These are phyloP conservation scores for Tetrahymena borealis DNA, from an alignment of 73 alveolate genomes.

Conservation along the genomic window DNA sequence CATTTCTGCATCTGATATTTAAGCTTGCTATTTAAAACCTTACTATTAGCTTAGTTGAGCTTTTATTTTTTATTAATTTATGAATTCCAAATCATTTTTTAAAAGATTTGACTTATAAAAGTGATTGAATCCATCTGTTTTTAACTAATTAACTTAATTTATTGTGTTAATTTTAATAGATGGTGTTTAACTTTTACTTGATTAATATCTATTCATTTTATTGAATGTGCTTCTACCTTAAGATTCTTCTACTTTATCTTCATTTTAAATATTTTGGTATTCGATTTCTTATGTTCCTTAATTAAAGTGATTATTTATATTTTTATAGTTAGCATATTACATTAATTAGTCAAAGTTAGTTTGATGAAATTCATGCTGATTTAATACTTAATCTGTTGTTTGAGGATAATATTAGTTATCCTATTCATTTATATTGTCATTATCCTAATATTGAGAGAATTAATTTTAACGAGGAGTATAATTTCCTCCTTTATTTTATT, in stretches of 20 bases:
- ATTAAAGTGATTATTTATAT: neutral
- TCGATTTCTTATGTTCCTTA: neutral
- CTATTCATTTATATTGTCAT: too few species aligned
- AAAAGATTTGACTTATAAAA: neutral
- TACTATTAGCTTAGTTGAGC: neutral
- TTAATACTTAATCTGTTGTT: too few species aligned
- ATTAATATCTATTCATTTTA: too few species aligned
- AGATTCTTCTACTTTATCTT: too few species aligned
- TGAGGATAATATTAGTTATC: too few species aligned
- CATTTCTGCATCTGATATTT: neutral
- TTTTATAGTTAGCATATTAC: neutral
- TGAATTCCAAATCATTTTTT: neutral
- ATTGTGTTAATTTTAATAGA: too few species aligned
- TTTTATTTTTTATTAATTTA: neutral
- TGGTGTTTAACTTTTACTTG: too few species aligned
- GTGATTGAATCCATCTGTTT: neutral
- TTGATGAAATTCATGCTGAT: too few species aligned
- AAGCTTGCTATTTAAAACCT: neutral
- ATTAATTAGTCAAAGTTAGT: neutral
- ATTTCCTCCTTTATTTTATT: neutral
- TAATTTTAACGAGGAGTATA: too few species aligned
- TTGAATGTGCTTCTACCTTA: too few species aligned
- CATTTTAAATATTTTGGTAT: neutral
- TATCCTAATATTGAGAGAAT: too few species aligned
- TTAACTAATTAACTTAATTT: neutral